These are phyloP conservation scores for Pyrenophora seminiperda DNA, from an alignment of 2,329 filamentous ascomycete species.

Conservation along the genomic window DNA sequence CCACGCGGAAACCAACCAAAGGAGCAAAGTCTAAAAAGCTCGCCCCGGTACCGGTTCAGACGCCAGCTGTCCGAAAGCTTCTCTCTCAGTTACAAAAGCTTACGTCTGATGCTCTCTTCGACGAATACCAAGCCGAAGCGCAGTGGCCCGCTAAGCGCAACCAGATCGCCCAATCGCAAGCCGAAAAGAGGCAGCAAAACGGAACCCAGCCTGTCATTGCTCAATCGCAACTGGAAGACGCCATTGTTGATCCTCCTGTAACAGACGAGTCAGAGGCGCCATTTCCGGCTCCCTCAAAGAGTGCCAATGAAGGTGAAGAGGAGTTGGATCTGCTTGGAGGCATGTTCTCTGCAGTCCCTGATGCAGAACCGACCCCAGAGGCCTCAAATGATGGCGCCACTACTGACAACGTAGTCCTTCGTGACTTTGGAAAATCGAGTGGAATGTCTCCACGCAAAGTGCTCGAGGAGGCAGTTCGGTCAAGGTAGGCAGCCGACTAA, in stretches of 20 bases:
- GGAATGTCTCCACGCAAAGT: constrained; percentile 77
- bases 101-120: constrained; percentile 65
- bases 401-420: constrained; percentile 65
- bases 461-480: constrained; percentile 85
- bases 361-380: constrained; percentile 49
- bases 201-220: background rate
- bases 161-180: constrained; percentile 49
- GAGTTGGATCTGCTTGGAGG: constrained; percentile 62
- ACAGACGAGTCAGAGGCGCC: background rate
- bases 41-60: constrained; percentile 27
- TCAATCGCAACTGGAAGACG: background rate
- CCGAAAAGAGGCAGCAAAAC: constrained; percentile 31
- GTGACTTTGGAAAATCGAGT: constrained; percentile 83
- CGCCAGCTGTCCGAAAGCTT: constrained; percentile 65
- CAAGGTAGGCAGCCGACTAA: constrained; percentile 60
- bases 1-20: constrained; percentile 39
- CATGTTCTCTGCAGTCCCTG: constrained; percentile 59
- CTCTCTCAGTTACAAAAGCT: constrained; percentile 76
- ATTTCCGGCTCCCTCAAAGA: background rate
- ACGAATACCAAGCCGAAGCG: constrained; percentile 53
- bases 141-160: constrained; percentile 54
- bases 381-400: constrained; percentile 17
- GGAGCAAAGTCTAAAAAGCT: constrained; percentile 25
- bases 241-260: background rate
- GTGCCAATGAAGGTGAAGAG: constrained; percentile 51